Base-by-base conservation (phyloP, 2,329 filamentous ascomycete genomes). In the Phaeoacremonium minimum region DNA sequence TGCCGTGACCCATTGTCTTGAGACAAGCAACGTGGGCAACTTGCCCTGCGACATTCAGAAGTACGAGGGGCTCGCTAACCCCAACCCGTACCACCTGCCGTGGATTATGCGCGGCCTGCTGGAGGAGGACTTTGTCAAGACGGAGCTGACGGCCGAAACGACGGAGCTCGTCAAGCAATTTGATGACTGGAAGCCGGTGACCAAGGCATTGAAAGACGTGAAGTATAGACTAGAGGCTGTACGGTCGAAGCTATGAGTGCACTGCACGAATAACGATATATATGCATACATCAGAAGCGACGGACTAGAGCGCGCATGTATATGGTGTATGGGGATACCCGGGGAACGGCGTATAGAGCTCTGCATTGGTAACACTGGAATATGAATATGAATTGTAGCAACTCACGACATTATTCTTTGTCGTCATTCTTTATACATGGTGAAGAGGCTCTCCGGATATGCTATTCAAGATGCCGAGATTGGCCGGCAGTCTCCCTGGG, bases 61-160 rank as follows among this genome's bases (percentile, higher is more conserved):
- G 44, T 72, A 74, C 42, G 68, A 71, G 37, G 55, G 50, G 45
- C 49, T 77, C 18, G 53, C 63, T 1, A 71, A 75, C 39, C 66
- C 82, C 13, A 97, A 96, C 51, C 91, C 91, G 0, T 97, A 91
- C 53, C 83, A 93, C 37, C 67, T 98, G 12, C 93, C 93, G 0
- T 98, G 94, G 83, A 91, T 93, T 22, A 93, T 98, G 82, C 79
- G 93, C 7, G 93, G 93, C 1, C 66, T 98, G 39, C 65, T 98
- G 3, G 93, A 97, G 56, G 93, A 98, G 58, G 85, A 93, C 14
- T 80, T 88, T 51, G 91, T 97, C 16, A 89, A 85, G 58, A 86
- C 79, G 15, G 85, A 94, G 54, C 64, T 95, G 14, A 78, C 78
- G 19, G 64, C 73, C 2, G 93, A 98, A 63, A 88, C 87, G 6